Evolutionary conservation across 176 grass and related monocot genomes (phyloP).

Genomic region (Avena atlantica): DNA sequence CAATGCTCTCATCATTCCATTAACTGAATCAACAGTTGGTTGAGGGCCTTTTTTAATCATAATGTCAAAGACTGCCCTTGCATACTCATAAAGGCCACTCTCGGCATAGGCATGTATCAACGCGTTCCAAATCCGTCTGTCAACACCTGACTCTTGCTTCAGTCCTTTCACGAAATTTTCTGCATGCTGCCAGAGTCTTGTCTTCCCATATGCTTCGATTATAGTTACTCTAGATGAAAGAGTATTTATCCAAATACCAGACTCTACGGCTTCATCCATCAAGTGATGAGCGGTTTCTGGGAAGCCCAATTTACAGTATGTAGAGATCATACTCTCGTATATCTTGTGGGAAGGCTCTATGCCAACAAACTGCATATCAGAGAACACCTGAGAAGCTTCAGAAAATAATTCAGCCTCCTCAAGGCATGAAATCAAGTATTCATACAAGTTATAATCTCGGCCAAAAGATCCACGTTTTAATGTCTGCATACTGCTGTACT

Average conservation of each 20-base stretch:
- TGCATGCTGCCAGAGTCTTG: slow-evolving; percentile 81
- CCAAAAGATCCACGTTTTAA: slow-evolving; percentile 53
- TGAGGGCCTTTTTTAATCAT: slow-evolving; percentile 85
- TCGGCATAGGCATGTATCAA: slow-evolving; percentile 88
- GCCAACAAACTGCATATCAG: slow-evolving; percentile 79
- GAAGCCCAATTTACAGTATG: slow-evolving; percentile 85
- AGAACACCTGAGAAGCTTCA: slow-evolving; percentile 84
- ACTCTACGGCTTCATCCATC: slow-evolving; percentile 62
- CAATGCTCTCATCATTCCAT: slow-evolving; percentile 88
- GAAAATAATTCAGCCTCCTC: slow-evolving; percentile 62
- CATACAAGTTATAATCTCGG: slow-evolving; percentile 60
- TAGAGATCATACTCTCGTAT: slow-evolving; percentile 64
- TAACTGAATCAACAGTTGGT: slow-evolving; percentile 84
- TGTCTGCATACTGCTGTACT: slow-evolving; percentile 61
- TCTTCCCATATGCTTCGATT: slow-evolving; percentile 79
- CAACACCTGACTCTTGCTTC: slow-evolving; percentile 56
- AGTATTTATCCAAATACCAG: slow-evolving; percentile 58
- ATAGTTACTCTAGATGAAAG: slow-evolving; percentile 60
- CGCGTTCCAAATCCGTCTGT: slow-evolving; percentile 88
- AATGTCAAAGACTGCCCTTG: slow-evolving; percentile 79
- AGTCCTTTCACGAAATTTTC: slow-evolving; percentile 79
- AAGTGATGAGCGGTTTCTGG: slow-evolving; percentile 82
- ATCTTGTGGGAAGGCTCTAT: slow-evolving; percentile 66
- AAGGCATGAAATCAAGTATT: slow-evolving; percentile 75
- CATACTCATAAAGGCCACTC: slow-evolving; percentile 85